Percentiles rank a stretch among this genome's conserved stretches.
Conservation (phyloP, 805 yeast species). For the Blastobotrys peoriensis region DNA sequence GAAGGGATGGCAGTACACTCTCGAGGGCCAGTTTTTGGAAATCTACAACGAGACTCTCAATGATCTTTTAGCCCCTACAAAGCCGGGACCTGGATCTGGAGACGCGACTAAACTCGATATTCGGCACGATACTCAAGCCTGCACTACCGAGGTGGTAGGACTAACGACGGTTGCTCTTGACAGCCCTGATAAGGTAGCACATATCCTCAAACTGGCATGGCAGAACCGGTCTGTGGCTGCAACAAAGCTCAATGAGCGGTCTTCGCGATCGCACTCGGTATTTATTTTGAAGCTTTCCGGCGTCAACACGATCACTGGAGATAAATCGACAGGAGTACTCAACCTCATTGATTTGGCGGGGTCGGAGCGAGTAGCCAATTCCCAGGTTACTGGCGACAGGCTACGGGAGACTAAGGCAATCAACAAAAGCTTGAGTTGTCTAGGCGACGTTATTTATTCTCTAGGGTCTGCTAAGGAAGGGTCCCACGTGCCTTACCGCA, state of each 20-base stretch:
- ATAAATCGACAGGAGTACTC: slow-evolving; percentile 49
- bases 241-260: slow-evolving; percentile 72
- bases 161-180: slow-evolving; percentile 44
- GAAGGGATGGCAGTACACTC: slow-evolving; percentile 56
- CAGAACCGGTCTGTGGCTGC: slow-evolving; percentile 70
- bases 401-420: slow-evolving; percentile 83
- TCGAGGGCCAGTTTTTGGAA: slow-evolving; percentile 76
- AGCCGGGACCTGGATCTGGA: slow-evolving; percentile 21
- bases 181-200: slow-evolving; percentile 43
- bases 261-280: slow-evolving; percentile 88
- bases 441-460: slow-evolving; percentile 84
- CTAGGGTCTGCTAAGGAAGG: slow-evolving; percentile 39
- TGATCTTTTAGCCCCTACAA: slow-evolving; percentile 58
- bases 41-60: slow-evolving; percentile 78
- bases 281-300: slow-evolving; percentile 63
- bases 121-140: slow-evolving; percentile 52
- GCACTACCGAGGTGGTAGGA: slow-evolving; percentile 58
- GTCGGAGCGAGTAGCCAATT: slow-evolving; percentile 71
- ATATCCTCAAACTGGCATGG: slow-evolving; percentile 48
- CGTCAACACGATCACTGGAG: slow-evolving; percentile 42
- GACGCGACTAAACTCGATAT: slow-evolving; percentile 52
- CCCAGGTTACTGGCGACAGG: slow-evolving; percentile 75
- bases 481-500: slow-evolving; percentile 59
- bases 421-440: slow-evolving; percentile 77
- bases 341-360: slow-evolving; percentile 92